Evolutionary conservation across 2,329 filamentous ascomycete genomes (phyloP), one percentile per base, ranked within the genome.

Genomic region (Torrubiella hemipterigena): DNA sequence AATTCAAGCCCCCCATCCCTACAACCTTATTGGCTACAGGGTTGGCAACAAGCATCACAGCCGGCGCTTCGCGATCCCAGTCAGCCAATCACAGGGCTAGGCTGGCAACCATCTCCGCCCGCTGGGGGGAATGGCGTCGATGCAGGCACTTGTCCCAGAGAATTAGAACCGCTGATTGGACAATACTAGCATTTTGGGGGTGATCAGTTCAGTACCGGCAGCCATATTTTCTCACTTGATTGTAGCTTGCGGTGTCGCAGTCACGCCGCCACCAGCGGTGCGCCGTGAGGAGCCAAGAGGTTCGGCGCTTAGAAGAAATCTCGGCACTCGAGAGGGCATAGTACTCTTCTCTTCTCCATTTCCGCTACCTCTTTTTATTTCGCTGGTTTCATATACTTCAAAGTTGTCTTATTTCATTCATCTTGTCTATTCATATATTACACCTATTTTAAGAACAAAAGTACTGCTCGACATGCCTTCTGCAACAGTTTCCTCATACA

Each of bases 401-500:
- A 24, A 11, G 22, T 11, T 18, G 20, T 14, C 27, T 29, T 29
- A 22, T 37, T 30, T 13, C 16, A 23, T n/a, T 29, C 5, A 25
- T 18, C 17, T 24, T 15, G 15, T 13, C 14, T 7, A 16, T 15
- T 22, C 14, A 16, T 20, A 26, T 30, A 37, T 24, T 6, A 24
- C 12, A 11, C 22, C 5, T 6, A 24, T 24, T 24, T 5, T 6
- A 24, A n/a, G 16, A 3, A 18, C 22, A 14, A 31, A 17, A 4
- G 33, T 36, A 36, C 31, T 26, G 15, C 30, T 26, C 36, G 47
- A 31, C 38, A 67, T 68, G 59, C 48, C 60, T 25, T n/a, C n/a
- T n/a, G 44, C 52, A 31, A 47, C 57, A 31, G 58, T 57, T 19
- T 46, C 46, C 6, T 40, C 48, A 19, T 33, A 45, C 17, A 67